A percentile compares a stretch with the other conserved stretches of the same genome.
Conservation (phyloP, 257 asterid species). For the Jaltomata sinuosa region DNA sequence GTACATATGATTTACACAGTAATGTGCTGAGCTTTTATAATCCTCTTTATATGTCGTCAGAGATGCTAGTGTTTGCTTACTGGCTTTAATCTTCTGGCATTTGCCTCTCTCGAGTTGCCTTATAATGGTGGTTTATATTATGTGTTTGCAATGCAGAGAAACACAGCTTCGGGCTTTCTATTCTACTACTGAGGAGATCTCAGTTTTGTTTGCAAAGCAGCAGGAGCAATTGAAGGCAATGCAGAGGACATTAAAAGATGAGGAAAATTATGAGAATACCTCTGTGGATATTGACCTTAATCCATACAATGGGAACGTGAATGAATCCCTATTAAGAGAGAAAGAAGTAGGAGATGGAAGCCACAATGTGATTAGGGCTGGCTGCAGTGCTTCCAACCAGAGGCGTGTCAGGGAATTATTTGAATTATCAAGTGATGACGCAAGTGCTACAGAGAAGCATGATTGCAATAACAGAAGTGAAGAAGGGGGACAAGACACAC, state of each 20-base stretch:
- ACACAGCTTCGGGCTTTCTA: constrained; percentile 97
- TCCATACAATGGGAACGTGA: constrained; percentile 16
- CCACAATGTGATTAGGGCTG: constrained; percentile 24
- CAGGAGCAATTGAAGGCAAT: constrained; percentile 93
- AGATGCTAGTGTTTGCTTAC: not conserved
- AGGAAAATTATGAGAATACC: constrained; percentile 62
- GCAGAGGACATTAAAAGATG: constrained; percentile 94
- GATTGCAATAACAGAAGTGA: constrained; percentile 55
- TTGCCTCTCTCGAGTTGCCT: not conserved
- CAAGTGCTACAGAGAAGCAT: constrained; percentile 71
- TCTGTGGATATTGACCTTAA: constrained; percentile 59
- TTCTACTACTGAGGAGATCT: constrained; percentile 95
- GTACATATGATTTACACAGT: not conserved
- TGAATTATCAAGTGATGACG: constrained; percentile 57
- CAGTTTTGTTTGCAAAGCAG: constrained; percentile 67
- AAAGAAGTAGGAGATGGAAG: constrained; percentile 23
- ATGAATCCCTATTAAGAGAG: constrained; percentile 18
- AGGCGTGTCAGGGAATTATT: constrained; percentile 23
- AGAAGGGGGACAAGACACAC: constrained; percentile 56
- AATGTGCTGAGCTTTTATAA: not conserved
- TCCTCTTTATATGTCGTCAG: not conserved
- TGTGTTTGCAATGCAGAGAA: constrained; percentile 50
- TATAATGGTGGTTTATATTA: not conserved
- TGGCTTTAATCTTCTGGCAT: not conserved
- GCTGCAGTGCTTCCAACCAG: constrained; percentile 17